phyloP scores from a whole-genome alignment of 1,139 yeast genomes.

The Pichia sp. region DNA sequence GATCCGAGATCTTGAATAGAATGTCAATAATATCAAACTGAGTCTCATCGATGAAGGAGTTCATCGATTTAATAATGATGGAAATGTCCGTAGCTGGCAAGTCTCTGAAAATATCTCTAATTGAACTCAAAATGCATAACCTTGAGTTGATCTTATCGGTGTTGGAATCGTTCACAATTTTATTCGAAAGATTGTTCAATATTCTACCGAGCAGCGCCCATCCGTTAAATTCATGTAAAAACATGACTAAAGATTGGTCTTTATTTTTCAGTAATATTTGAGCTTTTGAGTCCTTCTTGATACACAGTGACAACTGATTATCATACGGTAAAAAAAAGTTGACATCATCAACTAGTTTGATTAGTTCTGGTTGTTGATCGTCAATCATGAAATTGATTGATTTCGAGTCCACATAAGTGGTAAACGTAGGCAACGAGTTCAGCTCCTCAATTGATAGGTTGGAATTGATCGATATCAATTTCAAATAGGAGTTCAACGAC shows the following conservation, averaged over 20 bases:
- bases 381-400: slow-evolving; percentile 38
- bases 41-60: slow-evolving; percentile 41
- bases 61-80: slow-evolving; percentile 45
- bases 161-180: slow-evolving; percentile 28
- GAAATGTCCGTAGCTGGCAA: slow-evolving; percentile 35
- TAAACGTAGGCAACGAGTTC: slow-evolving; percentile 50
- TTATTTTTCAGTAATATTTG: slow-evolving; percentile 38
- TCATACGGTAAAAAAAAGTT: slow-evolving; percentile 47
- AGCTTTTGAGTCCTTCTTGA: slow-evolving; percentile 57
- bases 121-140: slow-evolving; percentile 33
- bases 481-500: slow-evolving; percentile 53
- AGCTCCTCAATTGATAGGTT: slow-evolving; percentile 61
- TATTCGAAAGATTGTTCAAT: slow-evolving; percentile 50
- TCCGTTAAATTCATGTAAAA: slow-evolving; percentile 70
- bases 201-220: slow-evolving; percentile 82
- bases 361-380: slow-evolving; percentile 43
- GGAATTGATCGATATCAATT: slow-evolving; percentile 55
- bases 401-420: slow-evolving; percentile 34
- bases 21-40: slow-evolving; percentile 66
- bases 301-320: slow-evolving; percentile 33
- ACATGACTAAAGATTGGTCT: slow-evolving; percentile 40
- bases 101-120: slow-evolving; percentile 24
- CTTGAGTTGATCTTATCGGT: slow-evolving; percentile 27
- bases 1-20: slow-evolving; percentile 58
- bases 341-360: slow-evolving; percentile 33